Evolutionary conservation across 2,329 filamentous ascomycete genomes (phyloP), one percentile per base, ranked within the genome.

Genomic region (Calonectria pauciramosa): DNA sequence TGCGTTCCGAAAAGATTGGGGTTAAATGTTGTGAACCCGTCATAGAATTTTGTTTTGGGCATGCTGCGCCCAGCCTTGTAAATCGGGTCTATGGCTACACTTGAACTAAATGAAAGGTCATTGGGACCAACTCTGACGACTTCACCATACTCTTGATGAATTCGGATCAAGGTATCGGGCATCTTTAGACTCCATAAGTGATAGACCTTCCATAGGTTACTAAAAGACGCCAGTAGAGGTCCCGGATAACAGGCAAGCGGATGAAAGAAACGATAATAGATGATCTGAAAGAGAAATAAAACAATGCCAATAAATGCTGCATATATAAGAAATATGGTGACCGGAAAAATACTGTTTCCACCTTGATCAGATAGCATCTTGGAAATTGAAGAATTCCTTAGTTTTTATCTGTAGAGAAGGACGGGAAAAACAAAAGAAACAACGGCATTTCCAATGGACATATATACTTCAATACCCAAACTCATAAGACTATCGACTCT

Each of bases 11-110:
- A 72, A 14, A 72, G 41, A 23, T 72, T 72, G 41, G 70, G 64
- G 26, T 72, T 72, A n/a, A 72, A 72, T 3, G 70, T 32, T 11
- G 70, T 72, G 26, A 72, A 72, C 28, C 64, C 70, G 49, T 68
- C 64, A n/a, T 72, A 72, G n/a, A 72, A 72, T 18, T 52, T 41
- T 18, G 70, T 72, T 30, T 72, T 72, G 8, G 64, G 64, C 41
- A 72, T 28, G 3, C 36, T 16, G 6, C 70, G 64, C 14, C 70
- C 70, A 2, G 64, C 52, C n/a, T 72, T 72, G 52, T 72, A 72
- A 38, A 72, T 72, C 23, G 30, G 52, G 26, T 26, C 18, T 13
- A 68, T 56, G n/a, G 70, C 70, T 23, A 18, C 47, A 47, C 70
- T 41, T 9, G 28, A 32, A 13, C 54, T 63, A 41, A 72, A 72